Evolutionary conservation across 495 filamentous ascomycete species (phyloP).

Genomic region (Astrocystis sublimbata): DNA sequence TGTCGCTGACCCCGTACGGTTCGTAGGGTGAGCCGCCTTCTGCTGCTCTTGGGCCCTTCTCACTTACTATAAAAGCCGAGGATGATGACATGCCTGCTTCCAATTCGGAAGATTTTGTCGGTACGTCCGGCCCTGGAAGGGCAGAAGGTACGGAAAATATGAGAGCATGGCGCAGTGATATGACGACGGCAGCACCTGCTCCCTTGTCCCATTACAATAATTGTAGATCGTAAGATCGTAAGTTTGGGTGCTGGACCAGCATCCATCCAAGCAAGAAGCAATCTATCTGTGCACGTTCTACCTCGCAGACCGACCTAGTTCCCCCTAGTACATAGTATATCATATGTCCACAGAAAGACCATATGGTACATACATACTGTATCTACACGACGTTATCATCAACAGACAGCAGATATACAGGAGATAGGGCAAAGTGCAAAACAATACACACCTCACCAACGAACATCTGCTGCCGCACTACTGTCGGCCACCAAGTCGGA

Average conservation of each 20-base stretch:
- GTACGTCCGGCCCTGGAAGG: neutral
- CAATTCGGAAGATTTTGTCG: slow-evolving; percentile 2
- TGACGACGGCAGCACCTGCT: neutral
- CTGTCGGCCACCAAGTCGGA: too few relatives aligned
- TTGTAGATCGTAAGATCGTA: neutral
- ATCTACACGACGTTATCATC: too few relatives aligned
- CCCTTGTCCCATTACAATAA: neutral
- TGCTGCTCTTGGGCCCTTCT: neutral
- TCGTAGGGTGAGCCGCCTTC: neutral
- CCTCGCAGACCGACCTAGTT: too few relatives aligned
- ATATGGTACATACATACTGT: too few relatives aligned
- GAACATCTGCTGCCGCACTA: too few relatives aligned
- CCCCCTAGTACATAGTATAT: too few relatives aligned
- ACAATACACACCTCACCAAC: too few relatives aligned
- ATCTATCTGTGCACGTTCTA: too few relatives aligned
- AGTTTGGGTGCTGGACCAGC: neutral
- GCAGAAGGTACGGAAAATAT: neutral
- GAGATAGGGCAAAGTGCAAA: too few relatives aligned
- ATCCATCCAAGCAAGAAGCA: neutral
- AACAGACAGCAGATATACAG: too few relatives aligned
- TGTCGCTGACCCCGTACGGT: neutral
- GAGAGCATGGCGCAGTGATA: neutral
- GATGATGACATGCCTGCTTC: slow-evolving; percentile 1
- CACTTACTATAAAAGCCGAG: neutral
- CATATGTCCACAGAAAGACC: too few relatives aligned